Percentiles rank a stretch among this genome's conserved stretches.
Conservation (phyloP, 23 red algal species). For the Cyanidium caldarium region DNA sequence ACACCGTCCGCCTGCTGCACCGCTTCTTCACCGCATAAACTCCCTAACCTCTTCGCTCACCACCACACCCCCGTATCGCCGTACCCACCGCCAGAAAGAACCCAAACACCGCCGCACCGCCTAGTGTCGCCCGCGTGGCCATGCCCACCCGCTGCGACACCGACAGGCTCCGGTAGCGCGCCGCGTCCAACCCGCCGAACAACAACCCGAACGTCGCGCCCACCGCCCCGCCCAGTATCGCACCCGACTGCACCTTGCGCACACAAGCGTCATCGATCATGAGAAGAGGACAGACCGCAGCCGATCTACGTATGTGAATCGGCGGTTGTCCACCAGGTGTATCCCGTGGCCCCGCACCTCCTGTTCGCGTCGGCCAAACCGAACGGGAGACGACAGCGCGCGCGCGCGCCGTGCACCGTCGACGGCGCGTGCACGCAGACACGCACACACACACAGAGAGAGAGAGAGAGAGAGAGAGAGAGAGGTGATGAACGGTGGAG, state of each 20-base stretch:
- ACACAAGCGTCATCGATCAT: slow-evolving; percentile 4
- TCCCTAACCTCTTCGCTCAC: slow-evolving; percentile 53
- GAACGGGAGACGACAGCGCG: too few relatives aligned
- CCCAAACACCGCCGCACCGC: slow-evolving; percentile 66
- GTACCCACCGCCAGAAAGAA: slow-evolving; percentile 97
- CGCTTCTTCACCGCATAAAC: slow-evolving; percentile 17
- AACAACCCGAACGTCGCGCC: slow-evolving; percentile 13
- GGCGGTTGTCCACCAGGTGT: too few relatives aligned
- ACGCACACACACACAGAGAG: too few relatives aligned
- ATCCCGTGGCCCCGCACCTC: too few relatives aligned
- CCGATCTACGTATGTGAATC: too few relatives aligned
- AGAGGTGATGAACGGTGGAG: too few relatives aligned
- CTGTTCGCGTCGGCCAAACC: too few relatives aligned
- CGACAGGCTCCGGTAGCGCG: slow-evolving; percentile 12
- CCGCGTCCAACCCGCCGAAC: slow-evolving; percentile 14
- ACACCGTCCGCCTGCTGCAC: not conserved
- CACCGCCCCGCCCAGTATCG: slow-evolving; percentile 11
- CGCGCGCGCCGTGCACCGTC: too few relatives aligned
- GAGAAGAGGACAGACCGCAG: too few relatives aligned
- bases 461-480: too few relatives aligned
- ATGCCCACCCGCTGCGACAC: slow-evolving; percentile 58
- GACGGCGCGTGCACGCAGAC: too few relatives aligned
- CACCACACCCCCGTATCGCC: slow-evolving; percentile 60
- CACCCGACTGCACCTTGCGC: slow-evolving; percentile 17
- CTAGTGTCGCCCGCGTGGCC: slow-evolving; percentile 59